Evolutionary conservation across 2,329 filamentous ascomycete species (phyloP), one percentile per base, ranked within the genome.

Genomic region (Myriosclerotinia scirpicola): DNA sequence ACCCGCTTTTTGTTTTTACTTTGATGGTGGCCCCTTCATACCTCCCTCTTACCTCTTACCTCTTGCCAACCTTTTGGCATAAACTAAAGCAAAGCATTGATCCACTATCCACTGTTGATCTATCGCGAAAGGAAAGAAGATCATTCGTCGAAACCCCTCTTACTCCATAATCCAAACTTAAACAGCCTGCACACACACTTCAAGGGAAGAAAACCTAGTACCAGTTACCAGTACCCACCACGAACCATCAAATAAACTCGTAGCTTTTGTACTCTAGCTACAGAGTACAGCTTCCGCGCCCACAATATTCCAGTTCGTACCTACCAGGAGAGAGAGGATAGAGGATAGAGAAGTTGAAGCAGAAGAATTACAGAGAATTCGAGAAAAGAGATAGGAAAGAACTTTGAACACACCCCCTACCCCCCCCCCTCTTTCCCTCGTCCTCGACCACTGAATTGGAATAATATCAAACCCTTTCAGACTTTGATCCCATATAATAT

Each of bases 41-140:
- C 8, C 40, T 44, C 26, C 26, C 26, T 26, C 26, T 26, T 26
- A 26, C 26, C 26, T 26, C 26, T 26, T 26, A 26, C 26, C 26
- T 26, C 26, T 42, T 44, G 38, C 54, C 54, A 58, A 7, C 38
- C 54, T 38, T 44, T n/a, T 44, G 54, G 26, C 38, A 12, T 12
- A 42, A 42, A 15, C 54, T 58, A 58, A 58, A 17, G 38, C 38
- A 58, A 30, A 58, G 54, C 38, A 40, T 40, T 12, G 7, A 58
- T 44, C 54, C 54, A 58, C 54, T 30, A 44, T 44, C 38, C 15
- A 58, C 54, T 58, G 54, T 30, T 58, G 54, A 58, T 58, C 54
- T 26, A 26, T 26, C 26, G 26, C 38, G 22, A 58, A 30, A 1
- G 38, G 38, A 20, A 8, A 30, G 38, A 58, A 58, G 15, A 20